Percentiles rank a stretch among this genome's conserved stretches.
phyloP scores from a whole-genome alignment of 805 yeast genomes.

The Jamesozyma spencerorum region DNA sequence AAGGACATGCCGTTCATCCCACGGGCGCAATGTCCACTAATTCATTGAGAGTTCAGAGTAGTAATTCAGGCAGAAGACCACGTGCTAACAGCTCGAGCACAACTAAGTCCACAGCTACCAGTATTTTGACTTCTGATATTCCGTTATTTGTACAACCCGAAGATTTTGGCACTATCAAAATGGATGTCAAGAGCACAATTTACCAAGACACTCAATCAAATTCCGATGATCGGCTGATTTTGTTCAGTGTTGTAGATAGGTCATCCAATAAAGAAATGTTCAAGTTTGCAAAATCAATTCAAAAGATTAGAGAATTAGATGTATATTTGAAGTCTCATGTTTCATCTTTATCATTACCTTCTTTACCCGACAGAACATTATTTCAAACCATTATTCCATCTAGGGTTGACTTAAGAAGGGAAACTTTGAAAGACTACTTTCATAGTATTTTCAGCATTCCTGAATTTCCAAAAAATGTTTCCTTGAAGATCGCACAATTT shows the following conservation, averaged over 20 bases:
- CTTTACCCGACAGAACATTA: slow-evolving; percentile 53
- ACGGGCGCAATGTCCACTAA: not conserved
- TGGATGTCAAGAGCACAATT: slow-evolving; percentile 43
- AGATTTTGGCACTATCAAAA: slow-evolving; percentile 43
- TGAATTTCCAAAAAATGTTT: slow-evolving; percentile 44
- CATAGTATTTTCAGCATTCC: slow-evolving; percentile 47
- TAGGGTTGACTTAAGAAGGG: slow-evolving; percentile 54
- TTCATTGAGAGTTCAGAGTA: not conserved
- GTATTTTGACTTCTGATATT: slow-evolving; percentile 28
- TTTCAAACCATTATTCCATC: slow-evolving; percentile 48
- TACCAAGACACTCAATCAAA: slow-evolving; percentile 32
- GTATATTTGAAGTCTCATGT: slow-evolving; percentile 46
- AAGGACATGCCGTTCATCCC: not conserved
- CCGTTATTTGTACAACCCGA: slow-evolving; percentile 50
- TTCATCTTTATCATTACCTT: slow-evolving; percentile 41
- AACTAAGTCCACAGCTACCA: slow-evolving; percentile 7
- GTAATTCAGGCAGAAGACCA: slow-evolving; percentile 3
- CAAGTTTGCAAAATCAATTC: slow-evolving; percentile 56
- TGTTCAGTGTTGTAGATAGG: slow-evolving; percentile 56
- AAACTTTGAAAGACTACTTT: slow-evolving; percentile 50
- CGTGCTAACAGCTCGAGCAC: slow-evolving; percentile 10
- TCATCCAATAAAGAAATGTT: slow-evolving; percentile 60
- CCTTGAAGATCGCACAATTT: slow-evolving; percentile 49
- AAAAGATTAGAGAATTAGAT: slow-evolving; percentile 56
- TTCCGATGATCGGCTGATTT: slow-evolving; percentile 48